Base-by-base conservation (phyloP, 805 yeast species). In the Candida fluviatilis region DNA sequence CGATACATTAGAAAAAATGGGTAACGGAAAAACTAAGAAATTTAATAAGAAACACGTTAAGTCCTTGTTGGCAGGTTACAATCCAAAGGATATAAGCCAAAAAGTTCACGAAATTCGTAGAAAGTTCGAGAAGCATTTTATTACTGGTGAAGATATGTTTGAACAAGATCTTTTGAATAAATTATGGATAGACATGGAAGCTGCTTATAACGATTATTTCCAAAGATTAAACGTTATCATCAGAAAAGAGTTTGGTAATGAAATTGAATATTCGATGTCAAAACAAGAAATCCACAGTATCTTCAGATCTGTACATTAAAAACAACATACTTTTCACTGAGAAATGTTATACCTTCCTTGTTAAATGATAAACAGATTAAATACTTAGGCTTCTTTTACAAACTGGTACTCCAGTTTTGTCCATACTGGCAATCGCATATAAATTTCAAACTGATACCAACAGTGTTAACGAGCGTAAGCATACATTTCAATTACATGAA, bases 181-280 rank as follows among this genome's bases (percentile, higher is more conserved):
- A 50, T 69, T 87, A 39, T 82, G 95, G 93, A 66, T 71, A 12
- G 79, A 84, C 14, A 61, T 85, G 41, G 87, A 82, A 47, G 79
- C 77, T 15, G 77, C 78, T 45, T 81, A 80, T 47, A 73, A 76
- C 15, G 67, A 72, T 5, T 64, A 77, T 18, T 77, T 82, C 47
- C 60, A 72, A 44, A 71, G 78, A 34, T 60, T 89, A 40, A 71
- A 70, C 45, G 63, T 67, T 1, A 67, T 84, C 14, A 69, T 83
- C 24, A 78, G 71, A 35, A 38, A 48, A 8, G 75, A 69, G 41
- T 71, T 71, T 42, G 84, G 82, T 47, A 66, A 66, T 37, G 82
- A 79, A 26, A 61, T 72, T n/a, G 76, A 69, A 26, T 58, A 66
- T 25, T 67, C 64, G 35, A 72, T 82, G 41, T 64, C 75, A 14